Percentiles rank a stretch among this genome's conserved stretches.
Conservation (phyloP, 306 rosid species). For the Vicia villosa region DNA sequence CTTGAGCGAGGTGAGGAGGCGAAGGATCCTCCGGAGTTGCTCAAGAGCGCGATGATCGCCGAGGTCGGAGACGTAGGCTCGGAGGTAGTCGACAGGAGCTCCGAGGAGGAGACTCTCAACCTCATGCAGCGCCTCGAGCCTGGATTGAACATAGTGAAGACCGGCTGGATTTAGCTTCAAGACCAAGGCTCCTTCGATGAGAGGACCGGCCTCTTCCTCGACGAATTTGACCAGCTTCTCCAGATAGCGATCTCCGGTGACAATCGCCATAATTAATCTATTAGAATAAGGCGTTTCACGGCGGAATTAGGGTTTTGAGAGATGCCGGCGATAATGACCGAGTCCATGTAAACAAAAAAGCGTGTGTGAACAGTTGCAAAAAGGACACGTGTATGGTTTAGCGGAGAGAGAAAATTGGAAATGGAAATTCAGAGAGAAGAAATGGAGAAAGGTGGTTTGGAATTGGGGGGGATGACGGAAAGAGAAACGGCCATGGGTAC, state of each 20-base stretch:
- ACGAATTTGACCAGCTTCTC: slow-evolving; percentile 87
- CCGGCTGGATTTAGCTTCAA: slow-evolving; percentile 92
- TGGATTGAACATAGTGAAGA: slow-evolving; percentile 83
- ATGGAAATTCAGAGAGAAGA: slow-evolving; percentile 24
- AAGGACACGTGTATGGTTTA: background rate
- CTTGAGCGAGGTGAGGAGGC: slow-evolving; percentile 83
- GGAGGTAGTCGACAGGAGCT: slow-evolving; percentile 90
- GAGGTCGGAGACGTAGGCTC: slow-evolving; percentile 94
- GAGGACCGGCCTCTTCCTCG: slow-evolving; percentile 66
- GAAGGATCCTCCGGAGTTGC: slow-evolving; percentile 87
- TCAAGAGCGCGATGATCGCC: slow-evolving; percentile 99
- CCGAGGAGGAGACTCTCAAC: slow-evolving; percentile 79
- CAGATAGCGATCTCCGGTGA: slow-evolving; percentile 96
- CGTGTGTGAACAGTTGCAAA: background rate
- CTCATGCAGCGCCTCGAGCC: slow-evolving; percentile 87
- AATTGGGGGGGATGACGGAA: slow-evolving; percentile 37
- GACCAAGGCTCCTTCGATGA: slow-evolving; percentile 77
- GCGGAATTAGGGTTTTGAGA: slow-evolving; percentile 41
- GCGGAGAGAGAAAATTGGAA: background rate
- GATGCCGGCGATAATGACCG: slow-evolving; percentile 22
- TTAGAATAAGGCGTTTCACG: background rate
- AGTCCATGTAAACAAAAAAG: slow-evolving; percentile 32
- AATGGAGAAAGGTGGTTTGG: slow-evolving; percentile 40
- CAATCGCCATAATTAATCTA: slow-evolving; percentile 63
- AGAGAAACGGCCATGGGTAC: slow-evolving; percentile 57